phyloP scores from a whole-genome alignment of 768 basidiomycete species.

The Boletellus ananas region DNA sequence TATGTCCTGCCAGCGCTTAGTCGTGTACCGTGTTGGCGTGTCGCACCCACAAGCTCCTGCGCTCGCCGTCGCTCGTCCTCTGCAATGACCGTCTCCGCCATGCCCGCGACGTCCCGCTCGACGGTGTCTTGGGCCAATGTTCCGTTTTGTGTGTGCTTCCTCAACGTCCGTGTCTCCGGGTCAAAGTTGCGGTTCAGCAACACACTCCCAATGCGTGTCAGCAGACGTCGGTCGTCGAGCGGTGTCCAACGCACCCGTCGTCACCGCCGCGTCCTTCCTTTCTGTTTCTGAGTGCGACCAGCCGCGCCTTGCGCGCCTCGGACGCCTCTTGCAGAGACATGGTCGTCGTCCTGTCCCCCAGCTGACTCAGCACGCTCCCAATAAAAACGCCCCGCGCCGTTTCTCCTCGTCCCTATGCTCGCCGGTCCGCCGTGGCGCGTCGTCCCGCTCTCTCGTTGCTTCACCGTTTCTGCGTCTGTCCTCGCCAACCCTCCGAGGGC shows the following conservation, averaged over 20 bases:
- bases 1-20: constrained; percentile 59
- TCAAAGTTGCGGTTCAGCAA: constrained; percentile 84
- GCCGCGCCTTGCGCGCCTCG: constrained; percentile 76
- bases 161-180: constrained; percentile 75
- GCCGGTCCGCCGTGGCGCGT: constrained; percentile 26
- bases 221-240: background rate
- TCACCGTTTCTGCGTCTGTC: constrained; percentile 31
- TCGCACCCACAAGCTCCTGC: constrained; percentile 76
- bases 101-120: constrained; percentile 77
- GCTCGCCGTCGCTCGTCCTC: constrained; percentile 83
- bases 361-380: constrained; percentile 31
- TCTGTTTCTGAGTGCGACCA: constrained; percentile 69
- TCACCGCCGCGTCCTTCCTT: constrained; percentile 57
- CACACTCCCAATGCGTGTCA: constrained; percentile 31
- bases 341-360: constrained; percentile 1
- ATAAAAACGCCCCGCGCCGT: no score
- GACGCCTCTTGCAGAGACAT: constrained; percentile 76
- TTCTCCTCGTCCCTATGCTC: no score
- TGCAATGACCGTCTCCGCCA: constrained; percentile 78
- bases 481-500: constrained; percentile 28
- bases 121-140: constrained; percentile 75
- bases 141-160: constrained; percentile 60
- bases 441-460: constrained; percentile 13
- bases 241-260: constrained; percentile 36
- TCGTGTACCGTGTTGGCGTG: background rate